These are phyloP conservation scores for Cryoendolithus antarcticus DNA, from an alignment of 2,329 filamentous ascomycete genomes.

Conservation along the genomic window DNA sequence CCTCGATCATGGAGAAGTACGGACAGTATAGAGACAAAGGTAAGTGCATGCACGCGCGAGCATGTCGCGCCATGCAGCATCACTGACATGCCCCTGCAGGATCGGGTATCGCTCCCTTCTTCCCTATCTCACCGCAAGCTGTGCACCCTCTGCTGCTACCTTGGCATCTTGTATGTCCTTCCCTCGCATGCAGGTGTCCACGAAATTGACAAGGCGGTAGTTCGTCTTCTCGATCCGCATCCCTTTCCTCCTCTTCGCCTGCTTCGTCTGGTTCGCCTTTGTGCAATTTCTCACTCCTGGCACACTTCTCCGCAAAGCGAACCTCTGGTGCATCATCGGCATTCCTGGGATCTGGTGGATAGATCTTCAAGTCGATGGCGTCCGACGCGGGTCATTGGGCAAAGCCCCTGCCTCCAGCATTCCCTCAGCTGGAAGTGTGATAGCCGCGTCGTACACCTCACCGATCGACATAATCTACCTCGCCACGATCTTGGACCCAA, in stretches of 20 bases:
- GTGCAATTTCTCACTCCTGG: constrained; percentile 64
- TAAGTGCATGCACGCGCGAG: constrained; percentile 19
- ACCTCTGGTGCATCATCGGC: constrained; percentile 75
- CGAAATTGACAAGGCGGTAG: constrained; percentile 15
- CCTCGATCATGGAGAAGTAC: constrained; percentile 70
- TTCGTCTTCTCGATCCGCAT: constrained; percentile 72
- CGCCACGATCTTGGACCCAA: constrained; percentile 86
- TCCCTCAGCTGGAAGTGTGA: constrained; percentile 66
- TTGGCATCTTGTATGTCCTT: constrained; percentile 17
- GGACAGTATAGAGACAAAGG: constrained; percentile 87
- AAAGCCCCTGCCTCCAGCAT: constrained; percentile 54
- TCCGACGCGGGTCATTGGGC: constrained; percentile 74
- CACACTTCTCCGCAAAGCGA: constrained; percentile 60
- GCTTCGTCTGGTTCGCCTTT: constrained; percentile 21
- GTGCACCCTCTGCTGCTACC: constrained; percentile 45
- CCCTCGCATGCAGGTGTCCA: too few species aligned
- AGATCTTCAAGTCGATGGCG: constrained; percentile 93
- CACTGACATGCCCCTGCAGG: constrained; percentile 39
- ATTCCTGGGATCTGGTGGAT: constrained; percentile 97
- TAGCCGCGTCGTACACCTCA: constrained; percentile 82
- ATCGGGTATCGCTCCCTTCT: constrained; percentile 91
- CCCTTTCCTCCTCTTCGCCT: constrained; percentile 59
- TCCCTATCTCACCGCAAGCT: constrained; percentile 60
- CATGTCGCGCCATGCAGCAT: too few species aligned
- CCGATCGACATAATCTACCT: constrained; percentile 90